These are phyloP conservation scores for Lachancea mirantina DNA, from an alignment of 805 yeast genomes.

Conservation along the genomic window DNA sequence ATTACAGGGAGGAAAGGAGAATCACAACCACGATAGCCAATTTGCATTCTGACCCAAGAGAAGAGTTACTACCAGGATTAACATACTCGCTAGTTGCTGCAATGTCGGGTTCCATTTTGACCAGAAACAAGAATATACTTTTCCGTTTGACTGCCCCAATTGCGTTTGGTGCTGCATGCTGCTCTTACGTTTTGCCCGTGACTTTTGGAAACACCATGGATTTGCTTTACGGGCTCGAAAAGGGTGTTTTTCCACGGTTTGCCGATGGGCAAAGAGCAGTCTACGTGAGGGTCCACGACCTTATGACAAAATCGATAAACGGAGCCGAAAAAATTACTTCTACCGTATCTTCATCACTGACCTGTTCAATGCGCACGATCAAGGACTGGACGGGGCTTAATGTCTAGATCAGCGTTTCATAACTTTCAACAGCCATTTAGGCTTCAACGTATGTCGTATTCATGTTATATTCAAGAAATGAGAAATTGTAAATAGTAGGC, in stretches of 20 bases:
- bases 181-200: conserved; percentile 49
- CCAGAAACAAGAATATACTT: conserved; percentile 46
- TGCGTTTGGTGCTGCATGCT: conserved; percentile 44
- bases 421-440: background rate
- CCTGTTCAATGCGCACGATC: conserved; percentile 3
- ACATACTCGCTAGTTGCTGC: conserved; percentile 49
- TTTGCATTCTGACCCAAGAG: conserved; percentile 46
- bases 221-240: conserved; percentile 44
- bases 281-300: conserved; percentile 2
- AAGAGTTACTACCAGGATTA: conserved; percentile 51
- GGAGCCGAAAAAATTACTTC: background rate
- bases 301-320: conserved; percentile 3
- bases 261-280: conserved; percentile 22
- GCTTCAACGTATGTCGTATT: no score
- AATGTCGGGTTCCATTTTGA: conserved; percentile 52
- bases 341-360: conserved; percentile 3
- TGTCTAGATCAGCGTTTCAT: conserved; percentile 5
- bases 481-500: no score
- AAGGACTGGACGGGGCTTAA: conserved; percentile 23
- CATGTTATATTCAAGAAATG: no score
- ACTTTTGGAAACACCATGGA: conserved; percentile 45
- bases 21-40: conserved; percentile 45
- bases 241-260: conserved; percentile 27
- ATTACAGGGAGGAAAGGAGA: conserved; percentile 43
- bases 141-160: conserved; percentile 45